These are phyloP conservation scores for Symmetrospora coprosmae DNA, from an alignment of 768 basidiomycete genomes.

Conservation along the genomic window DNA sequence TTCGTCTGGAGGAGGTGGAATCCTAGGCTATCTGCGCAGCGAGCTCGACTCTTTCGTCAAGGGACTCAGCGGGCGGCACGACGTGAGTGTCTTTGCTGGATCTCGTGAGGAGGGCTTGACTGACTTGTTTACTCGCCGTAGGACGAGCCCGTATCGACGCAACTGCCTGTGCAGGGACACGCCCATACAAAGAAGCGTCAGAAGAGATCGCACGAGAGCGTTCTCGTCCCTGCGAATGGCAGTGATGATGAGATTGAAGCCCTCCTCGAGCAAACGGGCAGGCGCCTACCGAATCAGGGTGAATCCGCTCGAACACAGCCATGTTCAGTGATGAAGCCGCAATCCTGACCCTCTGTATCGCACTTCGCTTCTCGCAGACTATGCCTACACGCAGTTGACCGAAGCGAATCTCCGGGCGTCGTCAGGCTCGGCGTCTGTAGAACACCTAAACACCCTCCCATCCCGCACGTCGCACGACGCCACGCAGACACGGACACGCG, in stretches of 20 bases:
- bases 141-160: too few relatives aligned
- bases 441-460: too few relatives aligned
- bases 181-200: not conserved
- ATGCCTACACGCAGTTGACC: constrained; percentile 5
- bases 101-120: too few relatives aligned
- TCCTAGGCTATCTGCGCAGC: constrained; percentile 1
- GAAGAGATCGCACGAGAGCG: constrained; percentile 9
- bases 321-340: too few relatives aligned
- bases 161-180: too few relatives aligned
- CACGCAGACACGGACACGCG: too few relatives aligned
- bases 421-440: too few relatives aligned
- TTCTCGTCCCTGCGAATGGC: too few relatives aligned
- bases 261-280: not conserved
- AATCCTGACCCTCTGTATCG: too few relatives aligned
- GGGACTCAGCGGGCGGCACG: not conserved
- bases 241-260: constrained; percentile 5
- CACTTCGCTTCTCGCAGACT: not conserved
- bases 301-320: too few relatives aligned
- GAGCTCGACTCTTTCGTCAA: constrained; percentile 19
- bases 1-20: constrained; percentile 9
- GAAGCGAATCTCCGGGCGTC: constrained; percentile 10
- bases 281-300: constrained; percentile 5
- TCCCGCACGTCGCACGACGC: too few relatives aligned
- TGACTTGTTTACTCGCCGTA: too few relatives aligned
- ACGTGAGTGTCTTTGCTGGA: not conserved